phyloP scores from a whole-genome alignment of 2,329 filamentous ascomycete genomes.

The Cercospora berteroae region DNA sequence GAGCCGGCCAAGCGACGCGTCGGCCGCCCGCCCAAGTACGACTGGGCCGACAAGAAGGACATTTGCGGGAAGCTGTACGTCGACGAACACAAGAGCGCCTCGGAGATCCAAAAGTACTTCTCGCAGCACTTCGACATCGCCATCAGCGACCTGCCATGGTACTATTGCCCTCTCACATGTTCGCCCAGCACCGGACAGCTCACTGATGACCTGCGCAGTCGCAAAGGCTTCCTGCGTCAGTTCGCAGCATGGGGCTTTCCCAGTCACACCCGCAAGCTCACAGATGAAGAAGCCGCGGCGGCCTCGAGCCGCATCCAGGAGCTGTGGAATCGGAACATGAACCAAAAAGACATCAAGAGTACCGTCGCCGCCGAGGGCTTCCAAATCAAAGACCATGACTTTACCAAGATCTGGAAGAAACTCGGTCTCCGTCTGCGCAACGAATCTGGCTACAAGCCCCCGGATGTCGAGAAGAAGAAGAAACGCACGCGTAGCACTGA shows the following conservation, averaged over 20 bases:
- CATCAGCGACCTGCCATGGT: conserved; percentile 57
- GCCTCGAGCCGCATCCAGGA: conserved; percentile 70
- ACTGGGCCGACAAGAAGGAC: conserved; percentile 65
- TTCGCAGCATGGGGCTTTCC: conserved; percentile 70
- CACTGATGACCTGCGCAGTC: conserved; percentile 6
- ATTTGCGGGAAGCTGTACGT: conserved; percentile 73
- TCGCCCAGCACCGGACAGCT: neutral
- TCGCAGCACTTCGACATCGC: conserved; percentile 39
- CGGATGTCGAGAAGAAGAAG: conserved; percentile 40
- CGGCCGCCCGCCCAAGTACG: conserved; percentile 45
- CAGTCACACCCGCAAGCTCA: conserved; percentile 62
- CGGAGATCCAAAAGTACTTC: conserved; percentile 73
- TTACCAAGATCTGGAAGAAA: conserved; percentile 55
- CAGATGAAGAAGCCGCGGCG: conserved; percentile 65
- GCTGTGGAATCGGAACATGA: conserved; percentile 73
- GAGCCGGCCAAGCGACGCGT: neutral
- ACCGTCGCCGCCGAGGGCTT: conserved; percentile 71
- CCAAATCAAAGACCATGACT: conserved; percentile 59
- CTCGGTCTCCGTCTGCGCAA: conserved; percentile 50
- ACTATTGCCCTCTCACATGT: conserved; percentile 52
- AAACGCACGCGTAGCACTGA: conserved; percentile 13
- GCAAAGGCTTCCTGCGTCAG: conserved; percentile 30
- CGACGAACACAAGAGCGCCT: conserved; percentile 67
- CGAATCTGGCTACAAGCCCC: conserved; percentile 25
- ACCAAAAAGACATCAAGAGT: conserved; percentile 70